Evolutionary conservation across 176 grass and related monocot genomes (phyloP), one percentile per base, ranked within the genome.

Genomic region (Rhipidocladum racemiflorum): DNA sequence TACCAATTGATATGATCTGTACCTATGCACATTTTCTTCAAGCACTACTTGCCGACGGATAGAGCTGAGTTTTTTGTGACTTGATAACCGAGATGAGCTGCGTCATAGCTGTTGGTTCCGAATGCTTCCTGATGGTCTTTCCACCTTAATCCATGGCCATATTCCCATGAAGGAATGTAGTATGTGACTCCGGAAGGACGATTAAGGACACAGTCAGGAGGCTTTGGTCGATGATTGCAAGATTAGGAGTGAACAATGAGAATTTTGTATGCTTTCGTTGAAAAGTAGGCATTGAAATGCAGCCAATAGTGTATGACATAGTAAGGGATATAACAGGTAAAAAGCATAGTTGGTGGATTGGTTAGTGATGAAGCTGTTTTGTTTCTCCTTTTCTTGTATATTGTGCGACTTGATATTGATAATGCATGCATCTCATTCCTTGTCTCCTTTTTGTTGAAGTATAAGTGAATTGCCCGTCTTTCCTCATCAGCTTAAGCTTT

Each of bases 101-200:
- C 12, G 45, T 39, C n/a, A 15, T 63, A 39, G 61, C 55, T 56
- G 72, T 61, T 36, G 35, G 46, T n/a, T 64, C 7, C 44, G 14
- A 68, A 55, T 68, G 74, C n/a, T 76, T 38, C 63, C 74, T 60
- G 6, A 79, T 40, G 39, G 10, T 21, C 64, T 27, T 75, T 39
- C 34, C 57, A 55, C 49, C 35, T 86, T 86, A 45, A 80, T 5
- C 5, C 55, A 30, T 76, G 53, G 12, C 77, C n/a, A 71, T 18
- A 7, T 78, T 62, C 77, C 23, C 65, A 55, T 71, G 44, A 34
- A 72, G 76, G 6, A 55, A 62, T 62, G 23, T 77, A 25, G 32
- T 16, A 30, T 50, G 14, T 63, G 55, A 3, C 51, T 29, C 32
- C 23, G 20, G 8, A 61, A 53, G 8, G 23, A 69, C 62, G 8